These are phyloP conservation scores for Cylindrotheca closterium DNA, from an alignment of 108 stramenopile species.

Conservation along the genomic window DNA sequence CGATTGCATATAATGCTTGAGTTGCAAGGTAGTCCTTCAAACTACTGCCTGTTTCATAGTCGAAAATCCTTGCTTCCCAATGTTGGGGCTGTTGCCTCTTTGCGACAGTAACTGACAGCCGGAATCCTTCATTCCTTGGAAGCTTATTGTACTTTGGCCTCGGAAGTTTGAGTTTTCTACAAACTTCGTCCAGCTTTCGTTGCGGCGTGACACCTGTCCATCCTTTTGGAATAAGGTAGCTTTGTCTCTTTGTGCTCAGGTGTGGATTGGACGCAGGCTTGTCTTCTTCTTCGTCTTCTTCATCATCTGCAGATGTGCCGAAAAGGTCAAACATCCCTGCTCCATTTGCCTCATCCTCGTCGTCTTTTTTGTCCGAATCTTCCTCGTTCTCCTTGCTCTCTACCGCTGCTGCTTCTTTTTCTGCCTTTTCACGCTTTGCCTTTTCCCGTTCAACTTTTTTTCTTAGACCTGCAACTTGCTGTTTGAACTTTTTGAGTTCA, in stretches of 20 bases:
- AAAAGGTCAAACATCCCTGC: conserved; percentile 10
- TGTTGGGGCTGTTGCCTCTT: conserved; percentile 1
- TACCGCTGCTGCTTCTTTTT: conserved; percentile 12
- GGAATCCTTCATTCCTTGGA: conserved; percentile 27
- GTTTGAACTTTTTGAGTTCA: conserved; percentile 42
- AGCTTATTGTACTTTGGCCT: conserved; percentile 48
- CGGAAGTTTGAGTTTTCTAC: conserved; percentile 51
- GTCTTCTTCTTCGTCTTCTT: background rate
- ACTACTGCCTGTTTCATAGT: conserved; percentile 20
- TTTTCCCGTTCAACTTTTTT: conserved; percentile 42
- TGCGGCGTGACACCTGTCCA: conserved; percentile 79
- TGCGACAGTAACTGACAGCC: conserved; percentile 14
- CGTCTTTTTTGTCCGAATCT: conserved; percentile 5
- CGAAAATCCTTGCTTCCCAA: conserved; percentile 9
- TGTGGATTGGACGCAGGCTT: background rate
- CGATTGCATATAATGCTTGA: conserved; percentile 58
- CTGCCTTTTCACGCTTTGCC: conserved; percentile 24
- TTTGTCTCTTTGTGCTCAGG: background rate
- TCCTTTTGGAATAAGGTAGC: conserved; percentile 44
- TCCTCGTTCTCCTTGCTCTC: background rate
- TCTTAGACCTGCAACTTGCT: conserved; percentile 35
- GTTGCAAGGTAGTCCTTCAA: conserved; percentile 54
- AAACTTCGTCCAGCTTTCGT: conserved; percentile 54
- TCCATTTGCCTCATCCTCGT: conserved; percentile 5
- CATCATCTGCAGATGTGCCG: conserved; percentile 6